Percentiles rank a stretch among this genome's conserved stretches.
These are phyloP conservation scores for Tolypocladium ovalisporum DNA, from an alignment of 2,329 filamentous ascomycete species.

Conservation along the genomic window DNA sequence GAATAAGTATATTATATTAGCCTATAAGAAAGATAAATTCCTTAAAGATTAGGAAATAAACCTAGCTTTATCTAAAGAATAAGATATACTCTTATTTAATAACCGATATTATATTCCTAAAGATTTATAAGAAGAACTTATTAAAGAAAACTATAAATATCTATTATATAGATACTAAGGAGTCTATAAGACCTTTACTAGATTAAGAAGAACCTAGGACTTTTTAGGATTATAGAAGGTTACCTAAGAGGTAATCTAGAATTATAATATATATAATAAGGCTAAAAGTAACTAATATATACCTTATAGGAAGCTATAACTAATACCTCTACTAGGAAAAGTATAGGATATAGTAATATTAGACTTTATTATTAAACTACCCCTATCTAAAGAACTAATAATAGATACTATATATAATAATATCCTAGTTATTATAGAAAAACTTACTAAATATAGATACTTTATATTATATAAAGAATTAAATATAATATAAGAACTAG, in stretches of 20 bases:
- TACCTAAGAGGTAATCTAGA: too few relatives aligned
- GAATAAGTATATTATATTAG: not conserved
- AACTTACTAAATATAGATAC: not conserved
- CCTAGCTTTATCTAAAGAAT: not conserved
- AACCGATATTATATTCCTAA: not conserved
- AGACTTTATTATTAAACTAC: not conserved
- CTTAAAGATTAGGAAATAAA: not conserved
- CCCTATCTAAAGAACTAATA: not conserved
- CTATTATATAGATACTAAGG: too few relatives aligned
- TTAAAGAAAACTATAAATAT: too few relatives aligned
- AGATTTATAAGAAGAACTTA: too few relatives aligned
- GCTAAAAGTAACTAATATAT: too few relatives aligned
- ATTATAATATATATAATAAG: too few relatives aligned
- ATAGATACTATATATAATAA: not conserved
- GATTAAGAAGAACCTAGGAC: too few relatives aligned
- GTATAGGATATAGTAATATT: not conserved
- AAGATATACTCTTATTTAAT: not conserved
- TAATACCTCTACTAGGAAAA: too few relatives aligned
- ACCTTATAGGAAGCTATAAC: too few relatives aligned
- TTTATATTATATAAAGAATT: not conserved
- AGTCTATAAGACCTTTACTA: too few relatives aligned
- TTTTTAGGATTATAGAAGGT: too few relatives aligned
- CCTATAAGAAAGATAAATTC: not conserved
- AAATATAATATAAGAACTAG: not conserved
- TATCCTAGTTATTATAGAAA: not conserved